These are phyloP conservation scores for Isatis tinctoria DNA, from an alignment of 345 rosid genomes.

Conservation along the genomic window DNA sequence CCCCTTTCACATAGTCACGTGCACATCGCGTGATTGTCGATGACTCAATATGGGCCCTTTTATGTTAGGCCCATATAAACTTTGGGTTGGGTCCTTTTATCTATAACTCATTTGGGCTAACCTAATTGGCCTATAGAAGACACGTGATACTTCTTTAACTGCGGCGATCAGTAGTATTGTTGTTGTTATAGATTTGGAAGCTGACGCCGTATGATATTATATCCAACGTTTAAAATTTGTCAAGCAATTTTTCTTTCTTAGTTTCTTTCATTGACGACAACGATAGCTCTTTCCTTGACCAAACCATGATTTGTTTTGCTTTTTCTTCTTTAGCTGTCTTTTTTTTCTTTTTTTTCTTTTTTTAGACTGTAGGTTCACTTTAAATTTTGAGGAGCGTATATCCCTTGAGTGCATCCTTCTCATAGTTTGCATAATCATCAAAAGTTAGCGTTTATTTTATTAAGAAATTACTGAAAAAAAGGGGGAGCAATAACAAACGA, in stretches of 20 bases:
- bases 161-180: too few relatives aligned
- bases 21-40: not conserved
- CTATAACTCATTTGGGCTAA: slow-evolving; percentile 3
- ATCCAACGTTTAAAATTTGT: not conserved
- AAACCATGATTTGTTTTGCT: slow-evolving; percentile 6
- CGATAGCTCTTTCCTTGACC: slow-evolving; percentile 9
- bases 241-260: not conserved
- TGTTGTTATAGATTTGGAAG: too few relatives aligned
- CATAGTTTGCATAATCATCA: not conserved
- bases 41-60: not conserved
- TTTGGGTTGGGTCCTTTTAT: too few relatives aligned
- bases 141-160: too few relatives aligned
- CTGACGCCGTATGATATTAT: not conserved
- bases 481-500: not conserved
- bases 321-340: slow-evolving; percentile 9
- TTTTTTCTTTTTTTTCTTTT: not conserved
- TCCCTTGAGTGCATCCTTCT: slow-evolving; percentile 12
- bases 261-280: not conserved
- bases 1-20: not conserved
- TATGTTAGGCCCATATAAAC: not conserved
- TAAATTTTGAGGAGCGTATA: slow-evolving; percentile 19
- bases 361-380: slow-evolving; percentile 14
- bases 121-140: too few relatives aligned
- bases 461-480: not conserved
- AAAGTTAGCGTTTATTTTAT: not conserved